Percentiles rank a stretch among this genome's conserved stretches.
These are phyloP conservation scores for Trichophaea hybrida DNA, from an alignment of 2,329 filamentous ascomycete species.

Conservation along the genomic window DNA sequence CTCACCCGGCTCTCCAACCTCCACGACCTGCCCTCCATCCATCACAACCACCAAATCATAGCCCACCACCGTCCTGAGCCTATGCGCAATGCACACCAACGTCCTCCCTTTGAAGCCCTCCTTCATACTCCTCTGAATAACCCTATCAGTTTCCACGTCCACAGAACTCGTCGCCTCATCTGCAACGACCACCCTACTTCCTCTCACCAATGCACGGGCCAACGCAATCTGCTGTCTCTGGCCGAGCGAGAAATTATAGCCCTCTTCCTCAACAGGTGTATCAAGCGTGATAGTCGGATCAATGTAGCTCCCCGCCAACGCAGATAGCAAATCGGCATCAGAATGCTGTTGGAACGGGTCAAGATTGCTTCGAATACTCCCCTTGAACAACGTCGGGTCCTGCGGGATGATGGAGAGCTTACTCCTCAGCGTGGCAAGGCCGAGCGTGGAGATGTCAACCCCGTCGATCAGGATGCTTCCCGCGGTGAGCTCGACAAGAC, in stretches of 20 bases:
- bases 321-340: slow-evolving; percentile 64
- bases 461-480: slow-evolving; percentile 52
- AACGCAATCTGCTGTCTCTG: slow-evolving; percentile 93
- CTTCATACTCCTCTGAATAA: slow-evolving; percentile 82
- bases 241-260: slow-evolving; percentile 86
- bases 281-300: slow-evolving; percentile 55
- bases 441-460: slow-evolving; percentile 55
- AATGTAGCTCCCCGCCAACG: slow-evolving; percentile 61
- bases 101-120: slow-evolving; percentile 75
- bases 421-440: slow-evolving; percentile 60
- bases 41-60: slow-evolving; percentile 97
- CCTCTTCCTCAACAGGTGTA: slow-evolving; percentile 77
- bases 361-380: slow-evolving; percentile 64
- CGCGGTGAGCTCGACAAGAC: slow-evolving; percentile 51
- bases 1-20: slow-evolving; percentile 61
- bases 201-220: slow-evolving; percentile 74
- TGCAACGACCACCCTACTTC: slow-evolving; percentile 83
- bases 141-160: slow-evolving; percentile 92
- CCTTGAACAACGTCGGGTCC: slow-evolving; percentile 68
- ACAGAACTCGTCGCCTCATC: slow-evolving; percentile 90
- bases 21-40: slow-evolving; percentile 75
- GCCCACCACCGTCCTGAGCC: slow-evolving; percentile 77
- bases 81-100: slow-evolving; percentile 80
- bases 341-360: slow-evolving; percentile 68
- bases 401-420: slow-evolving; percentile 72